Conservation (phyloP, 495 filamentous ascomycete genomes). For the Aspergillus carlsbadensis region DNA sequence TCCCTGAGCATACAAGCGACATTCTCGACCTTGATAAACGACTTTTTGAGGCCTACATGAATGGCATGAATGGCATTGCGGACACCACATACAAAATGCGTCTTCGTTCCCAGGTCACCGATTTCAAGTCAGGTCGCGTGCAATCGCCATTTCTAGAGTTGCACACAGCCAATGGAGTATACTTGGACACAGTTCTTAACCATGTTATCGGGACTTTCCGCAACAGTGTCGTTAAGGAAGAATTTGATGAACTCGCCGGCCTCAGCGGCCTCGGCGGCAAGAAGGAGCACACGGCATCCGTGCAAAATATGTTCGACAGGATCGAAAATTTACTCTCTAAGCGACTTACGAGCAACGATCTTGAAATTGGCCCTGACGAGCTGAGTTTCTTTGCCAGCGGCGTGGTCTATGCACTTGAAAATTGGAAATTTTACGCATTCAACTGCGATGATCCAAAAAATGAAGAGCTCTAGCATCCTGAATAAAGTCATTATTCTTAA, state of each 20-base stretch:
- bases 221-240: constrained; percentile 39
- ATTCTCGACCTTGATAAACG: constrained; percentile 40
- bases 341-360: constrained; percentile 31
- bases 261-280: constrained; percentile 26
- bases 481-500: neutral
- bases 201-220: constrained; percentile 46
- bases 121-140: constrained; percentile 34
- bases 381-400: constrained; percentile 46
- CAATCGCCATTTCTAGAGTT: constrained; percentile 37
- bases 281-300: constrained; percentile 13
- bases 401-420: constrained; percentile 38
- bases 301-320: constrained; percentile 27
- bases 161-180: constrained; percentile 33
- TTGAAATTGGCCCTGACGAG: constrained; percentile 39
- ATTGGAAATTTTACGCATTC: constrained; percentile 20
- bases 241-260: constrained; percentile 34
- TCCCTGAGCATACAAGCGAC: constrained; percentile 40
- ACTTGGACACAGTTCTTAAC: constrained; percentile 36
- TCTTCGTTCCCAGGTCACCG: constrained; percentile 36
- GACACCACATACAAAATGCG: constrained; percentile 34
- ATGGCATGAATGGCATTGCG: constrained; percentile 42
- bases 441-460: neutral
- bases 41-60: constrained; percentile 46
- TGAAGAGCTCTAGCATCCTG: neutral
- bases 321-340: constrained; percentile 39